Base-by-base conservation (phyloP, 2,329 filamentous ascomycete species). In the Fusarium sp. region DNA sequence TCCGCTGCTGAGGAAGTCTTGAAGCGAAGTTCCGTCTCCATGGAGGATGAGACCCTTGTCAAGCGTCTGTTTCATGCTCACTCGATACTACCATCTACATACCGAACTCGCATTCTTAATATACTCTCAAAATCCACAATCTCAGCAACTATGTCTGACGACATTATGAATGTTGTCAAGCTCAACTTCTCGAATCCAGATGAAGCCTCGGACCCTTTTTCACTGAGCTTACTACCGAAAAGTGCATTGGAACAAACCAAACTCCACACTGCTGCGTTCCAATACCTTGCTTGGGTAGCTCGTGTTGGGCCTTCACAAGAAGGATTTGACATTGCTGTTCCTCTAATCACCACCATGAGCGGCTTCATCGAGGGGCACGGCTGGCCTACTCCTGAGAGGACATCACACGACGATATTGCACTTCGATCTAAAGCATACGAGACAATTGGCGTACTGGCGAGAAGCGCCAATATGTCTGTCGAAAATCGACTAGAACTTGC, bases 1-100 rank as follows among this genome's bases (percentile, higher is more conserved):
- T 89, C 92, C n/a, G 83, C 93, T n/a, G 95, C 93, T 0, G 94
- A 98, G 60, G 94, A 97, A 74, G 88, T 97, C 51, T 81, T 98
- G 70, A 99, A 98, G 80, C 87, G 94, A 70, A 92, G 88, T 30
- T 86, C 88, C 3, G 87, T 92, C 11, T 89, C 92, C 11, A 82
- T 98, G 27, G 95, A 98, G 77, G 87, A 93, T 66, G 74, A 83
- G 12, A 72, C 78, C 2, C 79, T 94, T 3, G 84, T 97, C 5
- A 81, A 86, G 59, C 83, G 86, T 18, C 83, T 98, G 4, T 94
- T 94, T 73, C 81, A 85, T 6, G 85, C 94, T 3, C 97, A 97
- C 77, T 89, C 91, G 45, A 88, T 86, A n/a, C 83, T 90, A 0
- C 90, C 90, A n/a, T 86, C 90, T 5, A 86, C 92, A 2, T 87